Evolutionary conservation across 2,329 filamentous ascomycete genomes (phyloP).

Genomic region (Trichoderma arundinaceum): DNA sequence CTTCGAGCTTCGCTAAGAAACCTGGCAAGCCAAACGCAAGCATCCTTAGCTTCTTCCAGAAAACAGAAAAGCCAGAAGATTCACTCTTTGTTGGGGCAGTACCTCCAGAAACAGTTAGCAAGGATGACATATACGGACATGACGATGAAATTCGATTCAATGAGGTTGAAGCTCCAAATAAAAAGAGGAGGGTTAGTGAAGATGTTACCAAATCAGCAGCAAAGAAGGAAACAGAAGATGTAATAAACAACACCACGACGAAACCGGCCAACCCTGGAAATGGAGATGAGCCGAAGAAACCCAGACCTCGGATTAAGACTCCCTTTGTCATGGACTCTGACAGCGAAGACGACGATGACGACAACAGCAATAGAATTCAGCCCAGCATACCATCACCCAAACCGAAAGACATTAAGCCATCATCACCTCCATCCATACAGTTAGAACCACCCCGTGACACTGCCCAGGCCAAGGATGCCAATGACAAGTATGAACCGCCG

Average conservation of each 20-base stretch:
- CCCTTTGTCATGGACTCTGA: conserved; percentile 77
- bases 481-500: conserved; percentile 30
- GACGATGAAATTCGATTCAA: conserved; percentile 42
- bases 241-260: conserved; percentile 26
- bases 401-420: background rate
- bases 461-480: background rate
- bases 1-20: conserved; percentile 42
- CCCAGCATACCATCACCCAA: conserved; percentile 32
- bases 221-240: conserved; percentile 5
- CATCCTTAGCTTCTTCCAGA: conserved; percentile 78
- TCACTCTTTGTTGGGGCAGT: conserved; percentile 59
- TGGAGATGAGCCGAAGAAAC: conserved; percentile 32
- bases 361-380: conserved; percentile 34
- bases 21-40: conserved; percentile 62
- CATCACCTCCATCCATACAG: background rate
- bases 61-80: conserved; percentile 64
- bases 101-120: conserved; percentile 30
- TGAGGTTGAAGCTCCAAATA: conserved; percentile 44
- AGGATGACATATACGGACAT: conserved; percentile 41
- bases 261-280: conserved; percentile 44
- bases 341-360: conserved; percentile 49
- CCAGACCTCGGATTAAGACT: conserved; percentile 39
- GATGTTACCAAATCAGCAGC: conserved; percentile 31
- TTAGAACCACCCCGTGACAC: background rate
- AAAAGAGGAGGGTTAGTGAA: conserved; percentile 41